Base-by-base conservation (phyloP, 2,329 filamentous ascomycete species). In the Onygena corvina region DNA sequence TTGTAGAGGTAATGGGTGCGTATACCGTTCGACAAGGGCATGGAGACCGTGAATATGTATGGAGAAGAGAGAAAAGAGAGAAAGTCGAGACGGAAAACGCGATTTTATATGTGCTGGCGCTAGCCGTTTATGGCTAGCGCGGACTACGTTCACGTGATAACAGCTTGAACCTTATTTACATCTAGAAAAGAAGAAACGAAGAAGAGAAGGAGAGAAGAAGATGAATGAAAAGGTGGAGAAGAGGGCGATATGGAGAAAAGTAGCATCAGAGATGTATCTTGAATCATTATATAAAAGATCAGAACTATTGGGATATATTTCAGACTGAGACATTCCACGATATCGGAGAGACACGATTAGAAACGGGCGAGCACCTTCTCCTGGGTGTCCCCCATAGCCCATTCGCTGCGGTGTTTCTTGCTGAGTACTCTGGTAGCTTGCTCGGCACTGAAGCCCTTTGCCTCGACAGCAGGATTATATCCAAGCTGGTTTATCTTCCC, bases 401-500 rank as follows among this genome's bases (percentile, higher is more conserved):
- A 94, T 16, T 80, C 79, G 61, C 76, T 83, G 42, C 65, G 66
- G 58, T 73, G 76, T 67, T 76, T 83, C 72, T 83, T 87, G 61
- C 84, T 82, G 58, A 87, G 78, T 18, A 79, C 76, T 34, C 69
- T 70, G 53, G 81, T 83, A 11, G 74, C 76, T 71, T 95, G 87
- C 56, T 74, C 79, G 53, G 76, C 76, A 0, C 88, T 94, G 66
- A 94, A 93, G 1, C 88, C 89, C 72, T 83, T 88, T 11, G 90
- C 90, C 67, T 85, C 81, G 3, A 88, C 82, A 2, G 90, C 90
- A 16, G 90, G 90, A 65, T 96, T 96, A 61, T 96, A 96, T 0
- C 87, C 89, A 16, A 94, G 68, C 45, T 77, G 76, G 49, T 76
- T 88, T 52, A 68, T 65, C 71, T 74, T 78, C 1, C 74, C 85